A percentile compares a stretch with the other conserved stretches of the same genome.
phyloP scores from a whole-genome alignment of 805 yeast species.

The Sugiyamaella americana region DNA sequence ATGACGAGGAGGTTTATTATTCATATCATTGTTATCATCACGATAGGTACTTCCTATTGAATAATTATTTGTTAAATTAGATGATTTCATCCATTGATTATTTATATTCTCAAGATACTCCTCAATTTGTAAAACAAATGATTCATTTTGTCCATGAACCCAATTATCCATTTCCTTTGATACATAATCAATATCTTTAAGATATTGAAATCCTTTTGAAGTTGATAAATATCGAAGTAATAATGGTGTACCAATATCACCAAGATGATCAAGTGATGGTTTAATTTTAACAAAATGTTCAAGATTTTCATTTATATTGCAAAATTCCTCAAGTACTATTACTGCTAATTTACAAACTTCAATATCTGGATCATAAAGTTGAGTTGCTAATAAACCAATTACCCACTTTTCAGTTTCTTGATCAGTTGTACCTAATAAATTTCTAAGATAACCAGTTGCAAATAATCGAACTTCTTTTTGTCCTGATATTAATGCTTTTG shows the following conservation, averaged over 20 bases:
- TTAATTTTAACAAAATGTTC: conserved; percentile 44
- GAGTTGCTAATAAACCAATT: conserved; percentile 52
- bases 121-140: conserved; percentile 31
- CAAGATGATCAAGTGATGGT: conserved; percentile 54
- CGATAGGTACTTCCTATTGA: neutral
- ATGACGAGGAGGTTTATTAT: conserved; percentile 44
- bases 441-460: conserved; percentile 51
- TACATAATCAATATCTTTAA: conserved; percentile 54
- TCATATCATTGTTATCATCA: neutral
- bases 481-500: conserved; percentile 56
- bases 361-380: conserved; percentile 59
- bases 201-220: conserved; percentile 61
- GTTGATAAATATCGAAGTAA: conserved; percentile 59
- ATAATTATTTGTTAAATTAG: neutral
- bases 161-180: conserved; percentile 63
- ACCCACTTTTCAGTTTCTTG: conserved; percentile 37
- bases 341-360: conserved; percentile 53
- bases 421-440: conserved; percentile 29
- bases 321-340: conserved; percentile 47
- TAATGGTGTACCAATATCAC: conserved; percentile 49
- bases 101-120: conserved; percentile 26
- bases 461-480: conserved; percentile 46
- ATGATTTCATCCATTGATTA: conserved; percentile 14
- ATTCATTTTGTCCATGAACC: conserved; percentile 40
- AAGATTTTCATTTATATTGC: conserved; percentile 41